These are phyloP conservation scores for Pythium inflatum DNA, from an alignment of 352 stramenopile genomes.

Conservation along the genomic window DNA sequence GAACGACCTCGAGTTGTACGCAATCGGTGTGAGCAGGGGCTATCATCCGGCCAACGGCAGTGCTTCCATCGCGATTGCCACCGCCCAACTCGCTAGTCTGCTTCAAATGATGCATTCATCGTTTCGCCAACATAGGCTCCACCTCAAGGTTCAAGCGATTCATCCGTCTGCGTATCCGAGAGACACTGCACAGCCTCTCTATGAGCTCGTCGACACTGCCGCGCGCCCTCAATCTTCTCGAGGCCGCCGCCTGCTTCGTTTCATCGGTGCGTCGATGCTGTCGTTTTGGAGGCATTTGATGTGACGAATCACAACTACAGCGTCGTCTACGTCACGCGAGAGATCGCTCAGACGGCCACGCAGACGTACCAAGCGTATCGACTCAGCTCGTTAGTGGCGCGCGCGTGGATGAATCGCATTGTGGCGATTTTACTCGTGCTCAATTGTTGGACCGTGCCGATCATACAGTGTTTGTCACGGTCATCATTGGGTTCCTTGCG, in stretches of 20 bases:
- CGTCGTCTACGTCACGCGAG: constrained; percentile 28
- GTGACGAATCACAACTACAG: constrained; percentile 29
- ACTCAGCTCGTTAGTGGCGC: constrained; percentile 25
- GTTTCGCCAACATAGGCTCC: background rate
- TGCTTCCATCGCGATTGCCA: background rate
- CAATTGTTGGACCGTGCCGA: constrained; percentile 37
- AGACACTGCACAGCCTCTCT: background rate
- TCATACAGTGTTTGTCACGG: constrained; percentile 15
- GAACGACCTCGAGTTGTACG: constrained; percentile 10
- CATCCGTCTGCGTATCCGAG: no score
- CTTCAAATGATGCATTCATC: constrained; percentile 1
- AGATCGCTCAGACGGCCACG: constrained; percentile 32
- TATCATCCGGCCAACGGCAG: constrained; percentile 11
- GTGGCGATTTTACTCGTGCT: constrained; percentile 30
- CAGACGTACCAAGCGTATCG: constrained; percentile 40
- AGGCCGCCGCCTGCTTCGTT: background rate
- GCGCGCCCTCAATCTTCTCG: background rate
- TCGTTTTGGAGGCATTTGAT: constrained; percentile 16
- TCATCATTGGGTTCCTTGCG: background rate
- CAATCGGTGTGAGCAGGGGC: background rate
- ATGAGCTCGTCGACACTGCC: background rate
- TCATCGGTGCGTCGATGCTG: background rate
- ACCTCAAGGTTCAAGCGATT: no score
- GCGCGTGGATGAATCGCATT: constrained; percentile 32
- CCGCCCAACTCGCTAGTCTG: background rate